Percentiles rank a stretch among this genome's conserved stretches.
Evolutionary conservation across 495 filamentous ascomycete species (phyloP).

Genomic region (Clohesyomyces aquaticus): DNA sequence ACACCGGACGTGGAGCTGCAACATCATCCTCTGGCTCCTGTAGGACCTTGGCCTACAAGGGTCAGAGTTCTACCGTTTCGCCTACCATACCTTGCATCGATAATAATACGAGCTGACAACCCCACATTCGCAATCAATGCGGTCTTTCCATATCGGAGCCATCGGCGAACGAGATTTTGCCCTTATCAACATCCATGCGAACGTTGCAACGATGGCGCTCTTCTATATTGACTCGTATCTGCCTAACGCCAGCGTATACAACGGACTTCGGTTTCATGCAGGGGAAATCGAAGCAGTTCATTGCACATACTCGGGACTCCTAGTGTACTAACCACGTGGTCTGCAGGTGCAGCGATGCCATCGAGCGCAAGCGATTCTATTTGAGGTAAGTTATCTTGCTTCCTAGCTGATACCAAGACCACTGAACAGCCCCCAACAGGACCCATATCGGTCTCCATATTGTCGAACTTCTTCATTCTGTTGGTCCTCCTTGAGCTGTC

Average conservation of each 20-base stretch:
- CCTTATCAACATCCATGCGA: neutral
- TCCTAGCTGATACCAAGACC: neutral
- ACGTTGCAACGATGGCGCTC: neutral
- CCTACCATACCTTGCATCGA: neutral
- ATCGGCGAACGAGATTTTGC: neutral
- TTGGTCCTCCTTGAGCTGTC: neutral
- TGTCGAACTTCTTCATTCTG: neutral
- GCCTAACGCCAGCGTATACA: neutral
- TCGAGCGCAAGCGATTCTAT: neutral
- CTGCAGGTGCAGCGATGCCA: too few species aligned
- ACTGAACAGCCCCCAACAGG: neutral
- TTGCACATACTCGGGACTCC: neutral
- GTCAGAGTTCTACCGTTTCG: neutral
- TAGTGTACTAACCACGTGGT: neutral
- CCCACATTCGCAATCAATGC: neutral
- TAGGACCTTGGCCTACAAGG: neutral
- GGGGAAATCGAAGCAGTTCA: neutral
- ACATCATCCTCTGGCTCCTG: too few species aligned
- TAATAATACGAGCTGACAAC: neutral
- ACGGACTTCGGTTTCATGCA: neutral
- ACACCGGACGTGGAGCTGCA: too few species aligned
- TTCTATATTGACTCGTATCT: neutral
- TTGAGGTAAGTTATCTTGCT: conserved; percentile 1
- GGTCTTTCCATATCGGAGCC: neutral
- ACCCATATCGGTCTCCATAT: neutral